Base-by-base conservation (phyloP, 345 rosid genomes). In the Excoecaria agallocha region DNA sequence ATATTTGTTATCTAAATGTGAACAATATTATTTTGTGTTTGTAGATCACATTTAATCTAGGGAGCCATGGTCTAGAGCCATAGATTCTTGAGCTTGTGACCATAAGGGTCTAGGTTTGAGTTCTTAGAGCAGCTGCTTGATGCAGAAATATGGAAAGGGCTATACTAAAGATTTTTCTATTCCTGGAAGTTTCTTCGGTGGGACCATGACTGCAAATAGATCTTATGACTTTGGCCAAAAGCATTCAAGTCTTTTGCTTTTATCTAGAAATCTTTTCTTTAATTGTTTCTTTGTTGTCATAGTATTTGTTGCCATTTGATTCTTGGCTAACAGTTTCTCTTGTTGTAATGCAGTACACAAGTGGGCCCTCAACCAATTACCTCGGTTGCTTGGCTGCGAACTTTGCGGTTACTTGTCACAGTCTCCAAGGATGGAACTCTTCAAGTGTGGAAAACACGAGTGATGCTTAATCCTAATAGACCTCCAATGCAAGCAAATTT, bases 361-460 rank as follows among this genome's bases (percentile, higher is more conserved):
- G 97, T 93, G 67, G 94, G 98, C 79, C 88, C 98, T 15, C 99
- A 95, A 81, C 94, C 99, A 80, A 91, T 95, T 60, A 82, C 87
- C 66, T 91, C 99, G 73, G 76, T 93, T 81, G 82, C 98, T 68
- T 95, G 99, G 99, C 89, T 93, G 61, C 81, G 98, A 19, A 78
- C 87, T 87, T 83, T 87, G 84, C 91, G 89, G 77, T 81, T 91
- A 64, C 96, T 93, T 80, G 88, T 93, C 72, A 90, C 97, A 73
- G 87, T 95, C 63, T 89, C 92, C 69, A 93, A 85, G 86, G 99
- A 95, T 85, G 99, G 98, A 69, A 80, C 88, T 74, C 86, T 95
- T 82, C 98, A 95, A 81, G 97, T 90, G 43, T 95, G 99, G 98
- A 95, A 90, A 82, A 93, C 97, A 58, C 84, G 97, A 52, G 85